These are phyloP conservation scores for Penicillium ucsense DNA, from an alignment of 495 filamentous ascomycete species.

Conservation along the genomic window DNA sequence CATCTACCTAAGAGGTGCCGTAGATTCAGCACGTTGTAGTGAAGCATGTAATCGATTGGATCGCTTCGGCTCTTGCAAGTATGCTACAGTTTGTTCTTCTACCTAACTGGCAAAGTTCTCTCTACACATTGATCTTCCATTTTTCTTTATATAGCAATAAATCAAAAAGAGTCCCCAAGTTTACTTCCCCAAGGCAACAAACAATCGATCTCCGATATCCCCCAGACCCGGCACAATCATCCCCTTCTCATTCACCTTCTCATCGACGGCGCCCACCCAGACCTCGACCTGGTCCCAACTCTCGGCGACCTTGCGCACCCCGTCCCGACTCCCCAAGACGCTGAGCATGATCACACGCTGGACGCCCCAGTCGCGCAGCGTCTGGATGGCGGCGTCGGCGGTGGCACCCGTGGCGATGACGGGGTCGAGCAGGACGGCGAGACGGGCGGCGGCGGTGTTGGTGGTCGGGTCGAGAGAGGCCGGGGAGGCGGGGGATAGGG, in stretches of 20 bases:
- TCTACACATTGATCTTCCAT: too few relatives aligned
- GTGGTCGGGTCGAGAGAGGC: constrained; percentile 22
- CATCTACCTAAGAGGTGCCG: too few relatives aligned
- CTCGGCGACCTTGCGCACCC: constrained; percentile 63
- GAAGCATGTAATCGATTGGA: too few relatives aligned
- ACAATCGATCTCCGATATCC: constrained; percentile 87
- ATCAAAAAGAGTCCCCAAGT: too few relatives aligned
- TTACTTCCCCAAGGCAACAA: constrained; percentile 87
- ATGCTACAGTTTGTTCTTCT: too few relatives aligned
- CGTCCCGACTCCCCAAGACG: constrained; percentile 59
- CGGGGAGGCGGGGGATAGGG: constrained; percentile 16
- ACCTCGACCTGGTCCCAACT: constrained; percentile 71
- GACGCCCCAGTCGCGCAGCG: constrained; percentile 83
- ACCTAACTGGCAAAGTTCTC: too few relatives aligned
- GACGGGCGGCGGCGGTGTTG: constrained; percentile 38
- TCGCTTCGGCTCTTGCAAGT: too few relatives aligned
- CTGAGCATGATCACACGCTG: constrained; percentile 68
- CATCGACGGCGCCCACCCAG: constrained; percentile 75
- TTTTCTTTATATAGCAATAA: too few relatives aligned
- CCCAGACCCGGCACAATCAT: constrained; percentile 91
- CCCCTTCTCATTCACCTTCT: constrained; percentile 57
- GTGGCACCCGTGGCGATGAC: constrained; percentile 92
- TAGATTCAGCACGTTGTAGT: too few relatives aligned
- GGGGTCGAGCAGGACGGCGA: constrained; percentile 83
- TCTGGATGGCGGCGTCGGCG: constrained; percentile 78